A percentile compares a stretch with the other conserved stretches of the same genome.
Evolutionary conservation across 1,139 yeast species (phyloP).

Genomic region (Kodamaea ohmeri): DNA sequence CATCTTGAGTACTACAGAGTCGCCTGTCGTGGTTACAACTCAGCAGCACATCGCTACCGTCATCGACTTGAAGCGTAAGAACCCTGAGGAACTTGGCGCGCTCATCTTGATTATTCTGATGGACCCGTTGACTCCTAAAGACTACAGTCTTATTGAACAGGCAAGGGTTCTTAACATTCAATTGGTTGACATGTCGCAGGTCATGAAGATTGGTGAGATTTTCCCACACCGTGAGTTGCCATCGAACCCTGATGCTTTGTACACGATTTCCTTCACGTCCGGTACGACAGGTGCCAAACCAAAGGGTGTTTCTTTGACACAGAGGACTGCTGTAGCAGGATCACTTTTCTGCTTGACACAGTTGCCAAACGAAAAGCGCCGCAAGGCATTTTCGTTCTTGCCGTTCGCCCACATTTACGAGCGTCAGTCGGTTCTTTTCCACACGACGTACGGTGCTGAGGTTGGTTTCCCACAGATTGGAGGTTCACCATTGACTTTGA

Average conservation of each 20-base stretch:
- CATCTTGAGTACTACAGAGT: slow-evolving; percentile 23
- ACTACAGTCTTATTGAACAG: slow-evolving; percentile 14
- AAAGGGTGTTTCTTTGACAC: slow-evolving; percentile 68
- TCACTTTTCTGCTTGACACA: slow-evolving; percentile 28
- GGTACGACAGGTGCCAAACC: slow-evolving; percentile 73
- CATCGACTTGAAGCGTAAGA: slow-evolving; percentile 17
- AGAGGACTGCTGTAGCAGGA: slow-evolving; percentile 52
- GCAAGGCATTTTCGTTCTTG: slow-evolving; percentile 19
- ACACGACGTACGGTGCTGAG: slow-evolving; percentile 17
- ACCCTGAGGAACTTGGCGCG: slow-evolving; percentile 18
- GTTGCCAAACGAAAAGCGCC: slow-evolving; percentile 12
- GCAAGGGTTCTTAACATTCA: slow-evolving; percentile 14
- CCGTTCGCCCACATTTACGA: slow-evolving; percentile 29
- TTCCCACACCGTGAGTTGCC: slow-evolving; percentile 45
- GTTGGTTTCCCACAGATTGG: slow-evolving; percentile 27
- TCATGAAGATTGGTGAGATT: slow-evolving; percentile 52
- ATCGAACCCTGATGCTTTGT: slow-evolving; percentile 52
- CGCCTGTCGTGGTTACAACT: slow-evolving; percentile 23
- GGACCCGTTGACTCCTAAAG: slow-evolving; percentile 22
- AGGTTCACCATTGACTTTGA: slow-evolving; percentile 42
- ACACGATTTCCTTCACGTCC: slow-evolving; percentile 74
- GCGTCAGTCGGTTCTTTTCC: slow-evolving; percentile 19
- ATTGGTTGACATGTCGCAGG: slow-evolving; percentile 44
- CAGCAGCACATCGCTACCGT: slow-evolving; percentile 17
- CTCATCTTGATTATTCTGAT: slow-evolving; percentile 21